A percentile compares a stretch with the other conserved stretches of the same genome.
phyloP scores from a whole-genome alignment of 208 protist species.

The Crithidia sp. region DNA sequence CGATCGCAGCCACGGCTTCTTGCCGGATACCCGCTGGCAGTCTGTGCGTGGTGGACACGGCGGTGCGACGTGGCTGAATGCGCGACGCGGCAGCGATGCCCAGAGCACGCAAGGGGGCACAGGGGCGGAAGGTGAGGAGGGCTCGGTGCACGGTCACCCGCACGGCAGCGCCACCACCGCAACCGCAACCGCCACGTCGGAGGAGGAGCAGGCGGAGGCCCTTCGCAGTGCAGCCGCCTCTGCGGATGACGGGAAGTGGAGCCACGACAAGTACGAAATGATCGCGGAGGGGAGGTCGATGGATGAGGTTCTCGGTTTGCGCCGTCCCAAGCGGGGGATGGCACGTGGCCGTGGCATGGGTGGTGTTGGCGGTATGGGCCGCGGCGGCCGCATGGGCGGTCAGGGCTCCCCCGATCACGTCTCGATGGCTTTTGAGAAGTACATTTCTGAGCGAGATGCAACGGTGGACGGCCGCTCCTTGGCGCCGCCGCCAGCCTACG shows the following conservation, averaged over 20 bases:
- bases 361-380: not conserved
- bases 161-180: not conserved
- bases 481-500: not conserved
- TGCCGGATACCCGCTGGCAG: conserved; percentile 31
- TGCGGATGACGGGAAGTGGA: conserved; percentile 47
- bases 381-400: conserved; percentile 22
- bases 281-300: conserved; percentile 59
- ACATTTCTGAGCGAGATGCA: conserved; percentile 57
- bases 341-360: conserved; percentile 36
- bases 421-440: conserved; percentile 54
- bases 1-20: conserved; percentile 39
- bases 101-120: not conserved
- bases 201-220: not conserved
- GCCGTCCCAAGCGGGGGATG: conserved; percentile 28
- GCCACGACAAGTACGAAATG: conserved; percentile 80
- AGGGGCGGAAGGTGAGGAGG: not conserved
- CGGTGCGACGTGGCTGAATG: conserved; percentile 10
- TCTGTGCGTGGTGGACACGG: conserved; percentile 15
- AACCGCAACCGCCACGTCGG: not conserved
- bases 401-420: conserved; percentile 46
- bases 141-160: not conserved
- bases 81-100: conserved; percentile 1
- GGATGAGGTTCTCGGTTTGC: conserved; percentile 54
- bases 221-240: not conserved
- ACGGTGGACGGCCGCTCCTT: conserved; percentile 2